Evolutionary conservation across 305 asterid genomes (phyloP).

Genomic region (Fraxinus sp.): DNA sequence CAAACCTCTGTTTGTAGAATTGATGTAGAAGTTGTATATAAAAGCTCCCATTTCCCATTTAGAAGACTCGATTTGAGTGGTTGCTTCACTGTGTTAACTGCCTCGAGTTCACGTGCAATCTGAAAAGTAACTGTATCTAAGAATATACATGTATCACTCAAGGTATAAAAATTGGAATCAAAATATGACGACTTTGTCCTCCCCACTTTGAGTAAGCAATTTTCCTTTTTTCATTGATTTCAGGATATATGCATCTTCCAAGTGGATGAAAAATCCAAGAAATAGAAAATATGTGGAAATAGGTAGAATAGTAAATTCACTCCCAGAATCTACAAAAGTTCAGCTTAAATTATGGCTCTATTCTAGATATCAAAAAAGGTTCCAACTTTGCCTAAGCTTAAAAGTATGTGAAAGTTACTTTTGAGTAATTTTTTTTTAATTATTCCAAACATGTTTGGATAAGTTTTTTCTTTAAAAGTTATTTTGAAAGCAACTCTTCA

Average conservation of each 20-base stretch:
- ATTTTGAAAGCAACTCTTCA: not conserved
- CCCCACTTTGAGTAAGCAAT: not conserved
- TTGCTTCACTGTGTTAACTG: conserved; percentile 50
- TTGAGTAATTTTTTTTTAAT: not conserved
- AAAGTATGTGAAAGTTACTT: not conserved
- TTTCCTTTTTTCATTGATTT: not conserved
- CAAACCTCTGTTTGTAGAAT: conserved; percentile 50
- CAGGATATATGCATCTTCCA: not conserved
- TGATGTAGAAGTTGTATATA: conserved; percentile 59
- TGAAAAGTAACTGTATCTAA: not conserved
- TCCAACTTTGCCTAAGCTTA: not conserved
- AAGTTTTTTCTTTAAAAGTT: not conserved
- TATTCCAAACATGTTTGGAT: not conserved
- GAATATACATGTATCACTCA: not conserved
- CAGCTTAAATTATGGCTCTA: not conserved
- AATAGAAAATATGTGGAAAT: not conserved
- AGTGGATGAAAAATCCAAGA: not conserved
- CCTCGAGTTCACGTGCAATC: conserved; percentile 57
- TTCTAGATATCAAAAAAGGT: not conserved
- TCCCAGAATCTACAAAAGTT: not conserved
- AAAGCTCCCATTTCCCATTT: conserved; percentile 71
- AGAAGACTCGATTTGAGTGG: conserved; percentile 53
- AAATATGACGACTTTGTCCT: not conserved
- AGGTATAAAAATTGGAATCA: not conserved
- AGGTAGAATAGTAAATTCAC: not conserved